phyloP scores from a whole-genome alignment of 2,329 filamentous ascomycete genomes.

The Paecilomyces sp. region DNA sequence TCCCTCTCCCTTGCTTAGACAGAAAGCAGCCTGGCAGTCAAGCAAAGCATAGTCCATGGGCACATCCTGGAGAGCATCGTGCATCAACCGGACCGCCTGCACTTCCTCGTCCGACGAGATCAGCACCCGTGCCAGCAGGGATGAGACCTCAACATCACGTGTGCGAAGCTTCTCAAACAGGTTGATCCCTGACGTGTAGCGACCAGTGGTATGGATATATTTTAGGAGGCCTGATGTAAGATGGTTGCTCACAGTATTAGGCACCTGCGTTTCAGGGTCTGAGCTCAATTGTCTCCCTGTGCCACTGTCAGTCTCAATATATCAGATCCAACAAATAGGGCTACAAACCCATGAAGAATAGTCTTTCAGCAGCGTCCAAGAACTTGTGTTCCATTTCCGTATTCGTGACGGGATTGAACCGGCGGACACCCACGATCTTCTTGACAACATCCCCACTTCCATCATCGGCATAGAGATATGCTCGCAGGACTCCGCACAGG shows the following conservation, averaged over 20 bases:
- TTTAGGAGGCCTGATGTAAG: constrained; percentile 86
- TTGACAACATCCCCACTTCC: constrained; percentile 90
- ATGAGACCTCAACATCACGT: constrained; percentile 89
- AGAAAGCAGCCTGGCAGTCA: constrained; percentile 87
- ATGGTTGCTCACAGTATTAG: constrained; percentile 93
- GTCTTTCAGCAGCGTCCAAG: constrained; percentile 81
- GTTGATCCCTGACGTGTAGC: constrained; percentile 92
- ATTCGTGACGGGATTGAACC: constrained; percentile 96
- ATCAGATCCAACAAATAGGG: background rate
- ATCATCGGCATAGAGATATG: constrained; percentile 95
- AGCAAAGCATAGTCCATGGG: constrained; percentile 98
- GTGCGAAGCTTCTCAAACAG: constrained; percentile 91
- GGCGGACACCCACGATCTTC: constrained; percentile 92
- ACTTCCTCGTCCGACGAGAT: constrained; percentile 96
- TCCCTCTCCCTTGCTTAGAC: constrained; percentile 78
- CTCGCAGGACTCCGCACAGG: constrained; percentile 84
- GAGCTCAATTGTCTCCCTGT: constrained; percentile 90
- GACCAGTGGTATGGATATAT: constrained; percentile 92
- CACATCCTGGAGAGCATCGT: constrained; percentile 80
- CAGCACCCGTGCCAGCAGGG: constrained; percentile 80
- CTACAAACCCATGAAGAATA: constrained; percentile 81
- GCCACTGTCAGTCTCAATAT: constrained; percentile 10
- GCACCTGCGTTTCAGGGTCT: constrained; percentile 93
- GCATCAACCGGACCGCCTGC: constrained; percentile 80
- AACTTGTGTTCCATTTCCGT: constrained; percentile 98